Conservation (phyloP, 805 yeast genomes). For the Myxozyma sirexii region DNA sequence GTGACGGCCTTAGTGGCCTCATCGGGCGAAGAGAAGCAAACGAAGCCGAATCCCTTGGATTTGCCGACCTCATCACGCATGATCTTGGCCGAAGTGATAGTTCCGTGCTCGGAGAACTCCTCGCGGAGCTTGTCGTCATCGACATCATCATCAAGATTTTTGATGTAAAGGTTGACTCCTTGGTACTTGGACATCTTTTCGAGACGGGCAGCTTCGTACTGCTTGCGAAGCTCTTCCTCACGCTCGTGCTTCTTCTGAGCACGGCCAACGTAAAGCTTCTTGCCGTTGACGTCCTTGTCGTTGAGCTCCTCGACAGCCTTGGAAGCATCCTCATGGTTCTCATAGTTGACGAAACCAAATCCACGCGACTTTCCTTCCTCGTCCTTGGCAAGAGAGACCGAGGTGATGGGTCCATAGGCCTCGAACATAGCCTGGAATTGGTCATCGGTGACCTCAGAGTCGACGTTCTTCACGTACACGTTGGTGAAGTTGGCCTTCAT, state of each 20-base stretch:
- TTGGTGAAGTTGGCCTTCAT: slow-evolving; percentile 92
- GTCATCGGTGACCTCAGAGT: slow-evolving; percentile 57
- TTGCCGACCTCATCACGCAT: slow-evolving; percentile 94
- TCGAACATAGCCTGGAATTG: slow-evolving; percentile 68
- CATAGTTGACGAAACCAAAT: slow-evolving; percentile 93
- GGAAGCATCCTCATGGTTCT: slow-evolving; percentile 81
- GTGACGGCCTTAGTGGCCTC: slow-evolving; percentile 98
- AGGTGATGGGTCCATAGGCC: slow-evolving; percentile 78
- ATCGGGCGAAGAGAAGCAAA: slow-evolving; percentile 95
- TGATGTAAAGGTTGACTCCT: slow-evolving; percentile 95
- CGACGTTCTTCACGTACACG: slow-evolving; percentile 90
- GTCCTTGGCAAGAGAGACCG: slow-evolving; percentile 78
- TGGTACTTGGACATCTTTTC: slow-evolving; percentile 93
- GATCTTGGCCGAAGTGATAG: slow-evolving; percentile 93
- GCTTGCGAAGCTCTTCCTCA: slow-evolving; percentile 90
- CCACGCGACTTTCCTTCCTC: slow-evolving; percentile 89
- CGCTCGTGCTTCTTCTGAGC: slow-evolving; percentile 99
- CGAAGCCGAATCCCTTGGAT: slow-evolving; percentile 98
- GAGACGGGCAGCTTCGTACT: slow-evolving; percentile 86
- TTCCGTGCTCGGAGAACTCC: slow-evolving; percentile 91
- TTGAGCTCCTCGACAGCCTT: slow-evolving; percentile 91
- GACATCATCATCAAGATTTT: slow-evolving; percentile 91
- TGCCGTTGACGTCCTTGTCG: slow-evolving; percentile 82
- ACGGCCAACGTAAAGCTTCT: slow-evolving; percentile 91
- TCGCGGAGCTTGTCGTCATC: slow-evolving; percentile 90